Evolutionary conservation across 2,329 filamentous ascomycete species (phyloP).

Genomic region (Celoporthe dispersa): DNA sequence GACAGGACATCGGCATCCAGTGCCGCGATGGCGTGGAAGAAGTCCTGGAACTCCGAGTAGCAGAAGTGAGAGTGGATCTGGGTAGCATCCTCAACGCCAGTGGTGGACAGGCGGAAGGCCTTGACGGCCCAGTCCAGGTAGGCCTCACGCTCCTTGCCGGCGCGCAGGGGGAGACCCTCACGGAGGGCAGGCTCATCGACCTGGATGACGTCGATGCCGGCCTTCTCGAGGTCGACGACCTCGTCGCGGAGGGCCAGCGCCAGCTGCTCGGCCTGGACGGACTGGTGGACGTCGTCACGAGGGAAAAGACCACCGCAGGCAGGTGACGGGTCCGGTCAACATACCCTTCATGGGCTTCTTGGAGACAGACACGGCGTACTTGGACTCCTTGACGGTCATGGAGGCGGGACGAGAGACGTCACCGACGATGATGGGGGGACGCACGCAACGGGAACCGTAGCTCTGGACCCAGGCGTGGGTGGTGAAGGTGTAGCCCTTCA

Average conservation of each 20-base stretch:
- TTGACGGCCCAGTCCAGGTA: constrained; percentile 98
- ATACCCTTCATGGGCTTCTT: constrained; percentile 99
- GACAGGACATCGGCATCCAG: constrained; percentile 97
- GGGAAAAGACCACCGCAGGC: constrained; percentile 99
- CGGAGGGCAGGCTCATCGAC: constrained; percentile 98
- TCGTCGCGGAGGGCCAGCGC: constrained; percentile 98
- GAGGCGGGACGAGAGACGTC: constrained; percentile 95
- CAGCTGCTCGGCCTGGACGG: constrained; percentile 97
- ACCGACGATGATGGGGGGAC: constrained; percentile 97
- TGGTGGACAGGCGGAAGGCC: constrained; percentile 94
- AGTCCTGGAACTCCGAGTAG: constrained; percentile 99
- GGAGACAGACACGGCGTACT: constrained; percentile 94
- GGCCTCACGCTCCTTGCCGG: constrained; percentile 91
- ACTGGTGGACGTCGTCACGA: constrained; percentile 99
- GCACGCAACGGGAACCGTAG: constrained; percentile 97
- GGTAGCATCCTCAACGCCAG: constrained; percentile 91
- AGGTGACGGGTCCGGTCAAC: constrained; percentile 98
- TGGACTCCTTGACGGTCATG: constrained; percentile 99
- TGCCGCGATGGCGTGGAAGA: constrained; percentile 99
- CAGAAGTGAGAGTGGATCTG: constrained; percentile 99
- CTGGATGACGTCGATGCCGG: constrained; percentile 97
- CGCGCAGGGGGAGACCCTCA: constrained; percentile 96
- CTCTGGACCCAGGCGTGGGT: constrained; percentile 98
- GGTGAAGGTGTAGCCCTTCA: constrained; percentile 97
- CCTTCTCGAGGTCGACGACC: constrained; percentile 96